phyloP scores from a whole-genome alignment of 2,329 filamentous ascomycete genomes.

The Aspergillus fumigatus region DNA sequence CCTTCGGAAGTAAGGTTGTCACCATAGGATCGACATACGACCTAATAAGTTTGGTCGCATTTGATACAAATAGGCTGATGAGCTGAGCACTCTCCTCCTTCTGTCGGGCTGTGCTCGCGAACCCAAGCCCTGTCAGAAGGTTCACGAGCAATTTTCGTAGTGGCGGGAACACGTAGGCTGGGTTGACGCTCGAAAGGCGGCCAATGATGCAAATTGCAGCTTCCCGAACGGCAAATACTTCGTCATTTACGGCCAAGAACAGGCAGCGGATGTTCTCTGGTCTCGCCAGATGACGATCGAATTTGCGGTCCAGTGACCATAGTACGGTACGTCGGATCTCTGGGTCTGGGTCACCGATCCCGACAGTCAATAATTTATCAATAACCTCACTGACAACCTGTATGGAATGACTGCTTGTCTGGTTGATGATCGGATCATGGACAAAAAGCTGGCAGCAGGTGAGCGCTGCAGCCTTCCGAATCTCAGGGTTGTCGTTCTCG shows the following conservation, averaged over 20 bases:
- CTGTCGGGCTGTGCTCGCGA: conserved; percentile 86
- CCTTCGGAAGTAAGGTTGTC: conserved; percentile 87
- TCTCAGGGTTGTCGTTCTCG: conserved; percentile 89
- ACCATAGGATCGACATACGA: conserved; percentile 98
- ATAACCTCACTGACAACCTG: conserved; percentile 98
- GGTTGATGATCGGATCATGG: conserved; percentile 93
- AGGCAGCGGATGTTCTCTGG: conserved; percentile 95
- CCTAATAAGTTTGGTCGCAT: conserved; percentile 87
- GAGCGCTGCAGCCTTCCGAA: conserved; percentile 86
- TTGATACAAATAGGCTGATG: conserved; percentile 85
- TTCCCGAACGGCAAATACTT: conserved; percentile 86
- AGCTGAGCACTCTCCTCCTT: conserved; percentile 96
- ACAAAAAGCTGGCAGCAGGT: conserved; percentile 98
- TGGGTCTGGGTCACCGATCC: conserved; percentile 84
- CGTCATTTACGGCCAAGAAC: conserved; percentile 93
- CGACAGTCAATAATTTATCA: conserved; percentile 90
- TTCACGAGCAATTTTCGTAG: conserved; percentile 93
- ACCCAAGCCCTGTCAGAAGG: conserved; percentile 91
- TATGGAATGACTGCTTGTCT: conserved; percentile 93
- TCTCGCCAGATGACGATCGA: conserved; percentile 94
- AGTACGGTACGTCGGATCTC: conserved; percentile 87
- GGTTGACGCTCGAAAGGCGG: conserved; percentile 83
- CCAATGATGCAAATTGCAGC: conserved; percentile 96
- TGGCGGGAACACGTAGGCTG: conserved; percentile 95
- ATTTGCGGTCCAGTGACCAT: conserved; percentile 82